Conservation (phyloP, 2,329 filamentous ascomycete species). For the Samsoniella hepiali region DNA sequence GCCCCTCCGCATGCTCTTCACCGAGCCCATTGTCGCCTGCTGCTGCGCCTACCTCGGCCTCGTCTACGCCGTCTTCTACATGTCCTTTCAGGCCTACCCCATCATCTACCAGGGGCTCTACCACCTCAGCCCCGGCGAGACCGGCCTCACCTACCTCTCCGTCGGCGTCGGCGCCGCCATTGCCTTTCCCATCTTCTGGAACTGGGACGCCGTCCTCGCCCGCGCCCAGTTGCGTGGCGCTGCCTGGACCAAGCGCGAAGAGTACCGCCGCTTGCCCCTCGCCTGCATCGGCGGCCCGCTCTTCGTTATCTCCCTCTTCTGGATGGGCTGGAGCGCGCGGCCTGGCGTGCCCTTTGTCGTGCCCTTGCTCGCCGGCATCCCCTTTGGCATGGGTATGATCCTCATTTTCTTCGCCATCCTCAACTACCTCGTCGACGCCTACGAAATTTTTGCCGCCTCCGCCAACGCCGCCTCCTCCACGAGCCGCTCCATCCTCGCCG, state of each 20-base stretch:
- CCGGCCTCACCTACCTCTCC: conserved; percentile 66
- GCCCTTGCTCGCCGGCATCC: conserved; percentile 58
- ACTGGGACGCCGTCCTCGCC: conserved; percentile 60
- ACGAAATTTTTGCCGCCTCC: conserved; percentile 64
- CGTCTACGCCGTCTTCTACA: conserved; percentile 63
- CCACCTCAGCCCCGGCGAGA: conserved; percentile 58
- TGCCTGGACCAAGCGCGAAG: conserved; percentile 58
- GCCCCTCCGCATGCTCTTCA: conserved; percentile 68
- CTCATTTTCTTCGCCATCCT: conserved; percentile 62
- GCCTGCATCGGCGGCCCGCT: conserved; percentile 68
- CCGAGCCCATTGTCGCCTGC: conserved; percentile 70
- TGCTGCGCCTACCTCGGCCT: conserved; percentile 69
- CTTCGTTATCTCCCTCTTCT: conserved; percentile 54
- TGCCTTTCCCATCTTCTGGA: conserved; percentile 58
- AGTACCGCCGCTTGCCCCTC: conserved; percentile 68
- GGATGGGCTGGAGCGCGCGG: conserved; percentile 59
- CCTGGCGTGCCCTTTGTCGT: conserved; percentile 47
- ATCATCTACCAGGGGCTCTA: conserved; percentile 66
- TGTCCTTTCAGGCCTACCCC: conserved; percentile 74
- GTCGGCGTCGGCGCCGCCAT: conserved; percentile 62
- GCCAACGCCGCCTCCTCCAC: conserved; percentile 82
- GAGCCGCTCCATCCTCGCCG: conserved; percentile 91
- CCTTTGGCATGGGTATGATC: conserved; percentile 60
- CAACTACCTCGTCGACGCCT: conserved; percentile 66
- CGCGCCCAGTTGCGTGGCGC: conserved; percentile 47